A percentile compares a stretch with the other conserved stretches of the same genome.
phyloP scores from a whole-genome alignment of 768 basidiomycete genomes.

The Gymnopilus dilepis region DNA sequence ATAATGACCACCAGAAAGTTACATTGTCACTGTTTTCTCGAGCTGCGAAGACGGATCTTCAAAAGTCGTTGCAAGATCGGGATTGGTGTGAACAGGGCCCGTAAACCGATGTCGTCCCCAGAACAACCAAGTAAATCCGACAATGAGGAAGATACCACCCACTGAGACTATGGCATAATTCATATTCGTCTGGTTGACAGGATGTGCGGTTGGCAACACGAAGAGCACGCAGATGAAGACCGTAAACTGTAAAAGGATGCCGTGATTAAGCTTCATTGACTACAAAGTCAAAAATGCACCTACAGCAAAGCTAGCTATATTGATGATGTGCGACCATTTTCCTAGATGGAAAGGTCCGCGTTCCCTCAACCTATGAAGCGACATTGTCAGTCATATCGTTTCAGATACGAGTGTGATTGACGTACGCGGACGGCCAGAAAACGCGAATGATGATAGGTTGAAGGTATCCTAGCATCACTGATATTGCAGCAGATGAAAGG shows the following conservation, averaged over 20 bases:
- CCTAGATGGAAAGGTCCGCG: constrained; percentile 59
- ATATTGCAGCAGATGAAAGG: constrained; percentile 58
- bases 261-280: neutral
- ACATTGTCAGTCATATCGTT: constrained; percentile 15
- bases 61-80: constrained; percentile 8
- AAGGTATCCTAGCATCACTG: constrained; percentile 62
- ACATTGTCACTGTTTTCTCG: neutral
- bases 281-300: constrained; percentile 19
- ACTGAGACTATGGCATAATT: constrained; percentile 62
- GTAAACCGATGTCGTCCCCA: constrained; percentile 53
- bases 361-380: constrained; percentile 42
- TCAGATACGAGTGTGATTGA: constrained; percentile 10
- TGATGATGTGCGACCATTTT: constrained; percentile 56
- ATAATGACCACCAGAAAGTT: neutral
- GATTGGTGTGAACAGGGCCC: constrained; percentile 49
- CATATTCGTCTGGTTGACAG: constrained; percentile 56
- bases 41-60: neutral
- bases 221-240: constrained; percentile 60
- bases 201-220: constrained; percentile 58
- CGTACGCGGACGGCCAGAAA: constrained; percentile 58
- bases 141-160: constrained; percentile 50
- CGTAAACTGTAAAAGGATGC: constrained; percentile 44
- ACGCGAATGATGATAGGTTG: constrained; percentile 63
- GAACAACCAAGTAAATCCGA: constrained; percentile 47
- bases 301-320: constrained; percentile 52